Base-by-base conservation (phyloP, 371 early-diverging fungal species). In the Mycotypha africana region DNA sequence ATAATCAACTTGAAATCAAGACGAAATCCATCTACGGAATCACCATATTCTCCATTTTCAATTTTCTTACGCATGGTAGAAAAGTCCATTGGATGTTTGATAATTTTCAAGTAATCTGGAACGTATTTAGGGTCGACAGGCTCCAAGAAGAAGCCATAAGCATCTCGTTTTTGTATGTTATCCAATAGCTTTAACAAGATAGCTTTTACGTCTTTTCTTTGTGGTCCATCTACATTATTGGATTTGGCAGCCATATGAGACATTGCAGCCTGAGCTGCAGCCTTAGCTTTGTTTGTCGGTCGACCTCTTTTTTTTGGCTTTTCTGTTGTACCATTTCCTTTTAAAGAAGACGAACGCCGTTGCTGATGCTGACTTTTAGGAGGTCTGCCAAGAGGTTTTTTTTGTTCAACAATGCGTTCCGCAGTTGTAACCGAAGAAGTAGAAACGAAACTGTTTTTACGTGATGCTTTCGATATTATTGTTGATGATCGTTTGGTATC, bases 91-190 rank as follows among this genome's bases (percentile, higher is more conserved):
- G 87, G 87, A 2, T 67, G 56, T 38, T 76, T 79, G 43, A 86
- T 86, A 4, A 92, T 74, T 4, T 75, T 65, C 17, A 84, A 49
- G 59, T 93, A 93, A 50, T 90, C 91, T 2, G 83, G 74, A 7
- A 93, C 90, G 8, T 82, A 39, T 0, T 52, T 56, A 12, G 81
- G 76, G 58, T 92, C 85, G n/a, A 93, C 93, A 19, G 92, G 91
- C 25, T 85, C 80, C 14, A 85, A 52, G 51, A 93, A 93, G 40
- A 90, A 79, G 0, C 88, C 86, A 60, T 90, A 88, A 0, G 67
- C 66, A 57, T 86, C 81, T 20, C 59, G 78, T 79, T 68, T 81
- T 54, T 72, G 61, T 33, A 81, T 63, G 16, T 60, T 67, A 32
- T 81, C 81, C 34, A 78, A 41, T 12, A 76, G 42, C 36, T 74